Percentiles rank a stretch among this genome's conserved stretches.
Evolutionary conservation across 2,329 filamentous ascomycete species (phyloP).

Genomic region (Chrysoporthe cubensis): DNA sequence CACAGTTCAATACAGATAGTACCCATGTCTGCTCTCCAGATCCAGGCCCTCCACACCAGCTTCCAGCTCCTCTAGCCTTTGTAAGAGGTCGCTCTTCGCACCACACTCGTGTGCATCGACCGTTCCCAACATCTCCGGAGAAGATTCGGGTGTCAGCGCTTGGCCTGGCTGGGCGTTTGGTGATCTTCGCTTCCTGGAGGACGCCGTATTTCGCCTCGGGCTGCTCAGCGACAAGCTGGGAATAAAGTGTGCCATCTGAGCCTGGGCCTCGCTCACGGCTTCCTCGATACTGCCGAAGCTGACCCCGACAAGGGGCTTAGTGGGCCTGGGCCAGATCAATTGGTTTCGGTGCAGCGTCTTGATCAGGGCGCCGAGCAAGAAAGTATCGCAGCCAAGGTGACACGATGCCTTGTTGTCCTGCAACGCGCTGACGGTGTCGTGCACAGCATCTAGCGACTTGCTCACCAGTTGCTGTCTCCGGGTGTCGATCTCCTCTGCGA

Average conservation of each 20-base stretch:
- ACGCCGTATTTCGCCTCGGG: neutral
- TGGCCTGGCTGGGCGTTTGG: conserved; percentile 24
- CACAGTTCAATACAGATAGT: conserved; percentile 32
- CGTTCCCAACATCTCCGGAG: conserved; percentile 30
- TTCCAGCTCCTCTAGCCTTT: conserved; percentile 29
- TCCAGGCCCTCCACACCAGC: conserved; percentile 34
- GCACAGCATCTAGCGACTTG: conserved; percentile 32
- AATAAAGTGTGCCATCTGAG: conserved; percentile 13
- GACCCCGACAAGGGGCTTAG: conserved; percentile 33
- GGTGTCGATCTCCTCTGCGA: conserved; percentile 35
- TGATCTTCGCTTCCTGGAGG: conserved; percentile 25
- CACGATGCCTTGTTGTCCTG: conserved; percentile 26
- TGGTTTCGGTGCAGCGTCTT: conserved; percentile 35
- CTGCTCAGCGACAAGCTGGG: conserved; percentile 17
- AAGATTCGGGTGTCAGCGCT: conserved; percentile 31
- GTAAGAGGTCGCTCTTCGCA: conserved; percentile 30
- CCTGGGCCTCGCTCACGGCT: conserved; percentile 33
- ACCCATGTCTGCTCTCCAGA: conserved; percentile 38
- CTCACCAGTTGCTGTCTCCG: conserved; percentile 35
- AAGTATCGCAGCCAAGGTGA: conserved; percentile 34
- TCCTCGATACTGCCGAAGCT: conserved; percentile 34
- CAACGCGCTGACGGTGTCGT: conserved; percentile 33
- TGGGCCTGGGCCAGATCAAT: conserved; percentile 36
- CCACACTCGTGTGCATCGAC: conserved; percentile 30
- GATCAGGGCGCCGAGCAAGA: conserved; percentile 37